A percentile compares a stretch with the other conserved stretches of the same genome.
Evolutionary conservation across 1,139 yeast species (phyloP).

Genomic region (Candida albicans): DNA sequence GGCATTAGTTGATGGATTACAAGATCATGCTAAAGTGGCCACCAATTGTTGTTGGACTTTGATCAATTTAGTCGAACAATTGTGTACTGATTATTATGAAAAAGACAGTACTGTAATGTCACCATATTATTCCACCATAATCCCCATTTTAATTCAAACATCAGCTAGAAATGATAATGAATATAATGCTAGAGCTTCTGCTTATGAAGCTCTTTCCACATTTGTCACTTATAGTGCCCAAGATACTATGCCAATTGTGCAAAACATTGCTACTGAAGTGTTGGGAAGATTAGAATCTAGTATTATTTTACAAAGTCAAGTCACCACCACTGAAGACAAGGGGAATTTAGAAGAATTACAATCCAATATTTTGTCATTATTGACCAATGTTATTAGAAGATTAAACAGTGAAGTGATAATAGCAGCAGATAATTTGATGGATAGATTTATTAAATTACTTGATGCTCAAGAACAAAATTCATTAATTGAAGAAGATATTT

Average conservation of each 20-base stretch:
- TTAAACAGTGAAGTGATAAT: constrained; percentile 63
- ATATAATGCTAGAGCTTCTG: constrained; percentile 87
- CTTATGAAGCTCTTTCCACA: constrained; percentile 88
- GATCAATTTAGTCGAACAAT: constrained; percentile 85
- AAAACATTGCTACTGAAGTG: constrained; percentile 72
- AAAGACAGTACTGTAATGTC: constrained; percentile 66
- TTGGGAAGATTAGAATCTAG: constrained; percentile 72
- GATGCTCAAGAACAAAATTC: constrained; percentile 65
- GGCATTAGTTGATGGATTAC: constrained; percentile 74
- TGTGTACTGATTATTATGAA: constrained; percentile 58
- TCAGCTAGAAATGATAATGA: constrained; percentile 79
- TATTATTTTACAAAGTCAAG: constrained; percentile 52
- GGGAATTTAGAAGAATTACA: constrained; percentile 86
- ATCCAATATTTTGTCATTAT: constrained; percentile 77
- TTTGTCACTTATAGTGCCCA: constrained; percentile 74
- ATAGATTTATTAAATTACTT: constrained; percentile 69
- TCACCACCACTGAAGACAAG: constrained; percentile 64
- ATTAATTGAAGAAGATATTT: constrained; percentile 88
- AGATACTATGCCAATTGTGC: constrained; percentile 68
- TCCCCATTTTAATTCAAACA: constrained; percentile 69
- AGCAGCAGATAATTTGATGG: constrained; percentile 85
- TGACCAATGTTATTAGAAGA: constrained; percentile 87
- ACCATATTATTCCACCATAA: constrained; percentile 64
- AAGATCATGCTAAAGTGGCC: constrained; percentile 88
- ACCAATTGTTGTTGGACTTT: constrained; percentile 98